Evolutionary conservation across 331 rosid genomes (phyloP).

Genomic region (Rhamnella rubrinervis): DNA sequence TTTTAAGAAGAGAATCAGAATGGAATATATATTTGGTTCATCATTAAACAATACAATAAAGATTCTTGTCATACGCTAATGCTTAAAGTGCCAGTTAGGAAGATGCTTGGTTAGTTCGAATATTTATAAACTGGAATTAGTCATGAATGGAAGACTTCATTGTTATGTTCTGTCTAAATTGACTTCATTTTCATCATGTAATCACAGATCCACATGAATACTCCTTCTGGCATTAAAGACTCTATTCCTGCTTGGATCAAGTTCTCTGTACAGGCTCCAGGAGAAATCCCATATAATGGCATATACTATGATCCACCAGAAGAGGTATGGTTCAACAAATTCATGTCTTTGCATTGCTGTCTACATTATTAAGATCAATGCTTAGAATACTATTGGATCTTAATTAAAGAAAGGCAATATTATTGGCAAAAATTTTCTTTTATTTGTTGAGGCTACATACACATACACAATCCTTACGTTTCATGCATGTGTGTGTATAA

Average conservation of each 20-base stretch:
- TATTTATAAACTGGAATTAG: too few relatives aligned
- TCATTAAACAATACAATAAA: too few relatives aligned
- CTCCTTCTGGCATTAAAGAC: conserved; percentile 90
- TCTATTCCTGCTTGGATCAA: conserved; percentile 97
- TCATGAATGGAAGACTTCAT: conserved; percentile 6
- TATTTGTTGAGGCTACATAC: background rate
- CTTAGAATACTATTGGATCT: conserved; percentile 8
- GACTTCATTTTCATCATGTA: conserved; percentile 19
- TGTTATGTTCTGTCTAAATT: conserved; percentile 14
- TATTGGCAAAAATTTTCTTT: background rate
- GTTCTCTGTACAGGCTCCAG: conserved; percentile 86
- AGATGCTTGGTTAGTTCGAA: too few relatives aligned
- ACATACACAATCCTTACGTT: background rate
- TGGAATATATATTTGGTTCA: too few relatives aligned
- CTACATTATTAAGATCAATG: background rate
- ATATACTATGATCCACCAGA: conserved; percentile 98
- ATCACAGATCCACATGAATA: conserved; percentile 80
- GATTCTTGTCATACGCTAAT: too few relatives aligned
- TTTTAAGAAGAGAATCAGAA: too few relatives aligned
- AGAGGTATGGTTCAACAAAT: conserved; percentile 58
- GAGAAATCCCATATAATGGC: conserved; percentile 83
- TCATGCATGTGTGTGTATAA: background rate
- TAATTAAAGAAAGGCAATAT: conserved; percentile 3
- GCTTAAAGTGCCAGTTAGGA: too few relatives aligned
- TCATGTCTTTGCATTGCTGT: background rate